phyloP scores from a whole-genome alignment of 441 rosid genomes.

The Corymbia calophylla region DNA sequence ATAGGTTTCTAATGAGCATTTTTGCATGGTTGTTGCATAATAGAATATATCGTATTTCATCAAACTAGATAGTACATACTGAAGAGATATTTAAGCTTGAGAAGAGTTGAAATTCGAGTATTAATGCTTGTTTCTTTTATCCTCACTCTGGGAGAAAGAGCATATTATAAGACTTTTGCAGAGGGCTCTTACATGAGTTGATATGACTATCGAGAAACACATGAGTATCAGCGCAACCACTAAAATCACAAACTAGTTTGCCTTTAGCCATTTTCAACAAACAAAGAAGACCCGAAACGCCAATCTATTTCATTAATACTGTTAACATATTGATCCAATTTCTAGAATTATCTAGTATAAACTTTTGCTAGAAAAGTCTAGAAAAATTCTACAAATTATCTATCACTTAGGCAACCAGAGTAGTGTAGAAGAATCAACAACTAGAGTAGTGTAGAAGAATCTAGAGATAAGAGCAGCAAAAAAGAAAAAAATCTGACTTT shows the following conservation, averaged over 20 bases:
- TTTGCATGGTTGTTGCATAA: background rate
- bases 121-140: background rate
- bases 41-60: background rate
- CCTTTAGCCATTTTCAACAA: background rate
- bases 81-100: background rate
- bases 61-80: background rate
- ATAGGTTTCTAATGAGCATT: background rate
- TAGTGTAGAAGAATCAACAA: no score
- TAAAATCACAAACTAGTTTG: background rate
- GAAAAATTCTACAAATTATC: no score
- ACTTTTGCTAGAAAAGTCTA: no score
- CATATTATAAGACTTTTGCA: background rate
- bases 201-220: background rate
- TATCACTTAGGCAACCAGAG: no score
- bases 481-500: no score
- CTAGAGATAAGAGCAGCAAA: no score
- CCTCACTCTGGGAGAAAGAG: background rate
- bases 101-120: background rate
- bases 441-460: no score
- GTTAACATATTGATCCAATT: no score
- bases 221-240: background rate
- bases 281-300: background rate
- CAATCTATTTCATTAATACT: background rate
- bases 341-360: no score
- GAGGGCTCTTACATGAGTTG: background rate